phyloP scores from a whole-genome alignment of 2,329 filamentous ascomycete genomes.

The Xylaria polymorpha region DNA sequence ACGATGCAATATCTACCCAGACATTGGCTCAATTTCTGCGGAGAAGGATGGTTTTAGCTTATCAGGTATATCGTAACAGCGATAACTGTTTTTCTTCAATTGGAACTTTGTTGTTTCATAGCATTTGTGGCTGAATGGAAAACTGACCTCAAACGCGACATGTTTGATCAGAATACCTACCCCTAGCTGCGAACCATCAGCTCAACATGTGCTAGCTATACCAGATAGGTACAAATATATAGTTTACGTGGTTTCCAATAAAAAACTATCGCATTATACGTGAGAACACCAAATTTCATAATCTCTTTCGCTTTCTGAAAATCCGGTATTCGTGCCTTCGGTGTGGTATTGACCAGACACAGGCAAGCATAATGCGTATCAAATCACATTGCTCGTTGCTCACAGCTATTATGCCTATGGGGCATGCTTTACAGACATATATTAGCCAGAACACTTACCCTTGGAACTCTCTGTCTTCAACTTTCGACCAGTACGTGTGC shows the following conservation, averaged over 20 bases:
- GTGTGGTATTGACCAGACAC: background rate
- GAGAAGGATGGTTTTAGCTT: background rate
- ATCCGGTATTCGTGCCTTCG: background rate
- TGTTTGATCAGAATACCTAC: conserved; percentile 19
- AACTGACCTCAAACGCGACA: conserved; percentile 18
- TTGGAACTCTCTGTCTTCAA: conserved; percentile 6
- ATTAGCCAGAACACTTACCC: conserved; percentile 14
- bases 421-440: conserved; percentile 8
- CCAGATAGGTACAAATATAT: background rate
- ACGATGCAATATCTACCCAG: background rate
- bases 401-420: background rate
- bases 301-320: background rate
- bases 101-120: conserved; percentile 12
- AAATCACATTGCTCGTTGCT: background rate
- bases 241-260: background rate
- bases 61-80: background rate
- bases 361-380: conserved; percentile 13
- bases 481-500: conserved; percentile 10
- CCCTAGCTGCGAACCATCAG: conserved; percentile 1
- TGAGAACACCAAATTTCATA: background rate
- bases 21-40: background rate
- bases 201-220: background rate
- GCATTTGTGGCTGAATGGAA: conserved; percentile 17
- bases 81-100: background rate
- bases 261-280: too few species aligned